phyloP scores from a whole-genome alignment of 1,139 yeast genomes.

The Candida sanyaensis region DNA sequence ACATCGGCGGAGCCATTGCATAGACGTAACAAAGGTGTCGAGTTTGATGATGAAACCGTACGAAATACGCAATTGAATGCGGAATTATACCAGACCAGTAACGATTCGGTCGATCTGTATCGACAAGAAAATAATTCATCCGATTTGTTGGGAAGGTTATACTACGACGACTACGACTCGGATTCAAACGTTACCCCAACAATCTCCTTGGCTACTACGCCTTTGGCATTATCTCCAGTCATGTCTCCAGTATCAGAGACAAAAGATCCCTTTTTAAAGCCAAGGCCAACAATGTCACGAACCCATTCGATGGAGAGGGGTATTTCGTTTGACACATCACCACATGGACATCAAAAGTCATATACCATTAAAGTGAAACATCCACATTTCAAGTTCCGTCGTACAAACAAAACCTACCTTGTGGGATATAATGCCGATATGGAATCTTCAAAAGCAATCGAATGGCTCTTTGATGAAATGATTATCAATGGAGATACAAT shows the following conservation, averaged over 20 bases:
- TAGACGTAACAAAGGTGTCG: not conserved
- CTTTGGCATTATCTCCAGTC: slow-evolving; percentile 4
- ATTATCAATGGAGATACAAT: slow-evolving; percentile 66
- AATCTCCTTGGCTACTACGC: slow-evolving; percentile 15
- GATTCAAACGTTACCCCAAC: slow-evolving; percentile 27
- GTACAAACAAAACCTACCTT: slow-evolving; percentile 62
- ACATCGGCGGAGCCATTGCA: slow-evolving; percentile 1
- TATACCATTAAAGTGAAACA: slow-evolving; percentile 59
- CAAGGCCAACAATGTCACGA: slow-evolving; percentile 9
- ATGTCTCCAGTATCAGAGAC: not conserved
- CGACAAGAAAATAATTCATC: slow-evolving; percentile 40
- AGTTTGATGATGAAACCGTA: slow-evolving; percentile 28
- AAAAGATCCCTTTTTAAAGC: slow-evolving; percentile 2
- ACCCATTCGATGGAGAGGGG: slow-evolving; percentile 32
- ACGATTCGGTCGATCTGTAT: slow-evolving; percentile 45
- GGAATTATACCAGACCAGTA: slow-evolving; percentile 39
- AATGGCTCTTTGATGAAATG: slow-evolving; percentile 68
- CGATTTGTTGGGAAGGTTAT: slow-evolving; percentile 45
- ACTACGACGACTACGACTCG: slow-evolving; percentile 47
- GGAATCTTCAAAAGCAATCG: slow-evolving; percentile 60
- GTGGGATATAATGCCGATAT: slow-evolving; percentile 61
- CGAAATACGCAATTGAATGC: slow-evolving; percentile 44
- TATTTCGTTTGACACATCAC: slow-evolving; percentile 55
- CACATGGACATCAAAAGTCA: slow-evolving; percentile 42
- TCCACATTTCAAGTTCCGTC: slow-evolving; percentile 51